Evolutionary conservation across 352 stramenopile species (phyloP).

Genomic region (Aphanomyces cochlioides): DNA sequence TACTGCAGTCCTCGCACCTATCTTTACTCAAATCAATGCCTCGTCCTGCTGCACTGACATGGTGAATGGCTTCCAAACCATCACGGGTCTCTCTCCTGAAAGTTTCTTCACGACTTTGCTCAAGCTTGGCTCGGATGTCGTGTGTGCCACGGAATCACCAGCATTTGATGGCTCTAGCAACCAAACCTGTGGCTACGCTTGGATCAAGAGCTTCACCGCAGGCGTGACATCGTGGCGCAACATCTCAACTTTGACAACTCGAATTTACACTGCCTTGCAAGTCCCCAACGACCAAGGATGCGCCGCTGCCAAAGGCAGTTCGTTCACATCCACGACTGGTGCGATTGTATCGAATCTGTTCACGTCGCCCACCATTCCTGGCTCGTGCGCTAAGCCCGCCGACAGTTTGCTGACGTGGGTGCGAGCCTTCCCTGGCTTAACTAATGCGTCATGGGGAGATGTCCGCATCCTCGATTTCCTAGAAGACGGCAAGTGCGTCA

Average conservation of each 20-base stretch:
- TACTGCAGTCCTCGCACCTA: constrained; percentile 4
- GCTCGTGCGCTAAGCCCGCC: constrained; percentile 38
- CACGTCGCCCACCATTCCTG: constrained; percentile 32
- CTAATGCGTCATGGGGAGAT: constrained; percentile 20
- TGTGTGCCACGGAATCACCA: constrained; percentile 41
- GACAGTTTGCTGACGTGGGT: constrained; percentile 40
- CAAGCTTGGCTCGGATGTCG: constrained; percentile 32
- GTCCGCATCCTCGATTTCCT: constrained; percentile 38
- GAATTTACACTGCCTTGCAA: constrained; percentile 30
- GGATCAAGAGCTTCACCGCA: constrained; percentile 33
- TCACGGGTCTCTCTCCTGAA: constrained; percentile 30
- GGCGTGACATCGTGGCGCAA: neutral
- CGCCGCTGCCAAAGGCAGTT: constrained; percentile 38
- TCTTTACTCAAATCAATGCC: neutral
- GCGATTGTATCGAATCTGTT: constrained; percentile 32
- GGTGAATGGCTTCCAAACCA: constrained; percentile 36
- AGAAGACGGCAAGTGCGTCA: constrained; percentile 39
- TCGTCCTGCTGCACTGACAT: constrained; percentile 44
- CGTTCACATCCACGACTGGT: constrained; percentile 41
- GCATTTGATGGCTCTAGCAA: constrained; percentile 33
- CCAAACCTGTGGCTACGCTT: constrained; percentile 40
- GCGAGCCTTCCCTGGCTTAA: constrained; percentile 37
- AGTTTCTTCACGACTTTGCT: constrained; percentile 41
- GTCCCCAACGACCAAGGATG: constrained; percentile 51
- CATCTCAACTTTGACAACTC: neutral